Conservation (phyloP, 164 flowering plant genomes). For the Santalum album region DNA sequence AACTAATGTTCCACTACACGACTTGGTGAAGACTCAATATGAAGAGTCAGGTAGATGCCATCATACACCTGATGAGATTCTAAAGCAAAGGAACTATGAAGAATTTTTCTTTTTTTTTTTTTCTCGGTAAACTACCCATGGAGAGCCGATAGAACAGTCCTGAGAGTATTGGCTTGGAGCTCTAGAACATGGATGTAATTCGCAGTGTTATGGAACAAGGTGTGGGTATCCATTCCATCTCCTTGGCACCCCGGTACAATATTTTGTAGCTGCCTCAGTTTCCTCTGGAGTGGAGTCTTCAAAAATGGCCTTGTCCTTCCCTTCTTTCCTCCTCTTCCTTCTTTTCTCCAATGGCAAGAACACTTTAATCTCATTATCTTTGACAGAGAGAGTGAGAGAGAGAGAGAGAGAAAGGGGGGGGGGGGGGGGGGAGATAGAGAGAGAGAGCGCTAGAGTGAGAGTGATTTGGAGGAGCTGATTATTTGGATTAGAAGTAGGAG, state of each 20-base stretch:
- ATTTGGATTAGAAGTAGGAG: too few relatives aligned
- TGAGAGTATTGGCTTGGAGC: conserved; percentile 14
- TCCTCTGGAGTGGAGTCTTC: conserved; percentile 3
- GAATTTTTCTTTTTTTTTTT: background rate
- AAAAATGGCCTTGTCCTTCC: conserved; percentile 4
- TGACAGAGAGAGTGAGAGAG: background rate
- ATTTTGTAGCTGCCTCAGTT: conserved; percentile 18
- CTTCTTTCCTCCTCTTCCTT: conserved; percentile 8
- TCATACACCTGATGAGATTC: too few relatives aligned
- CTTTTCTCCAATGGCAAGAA: conserved; percentile 6
- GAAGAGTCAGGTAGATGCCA: too few relatives aligned
- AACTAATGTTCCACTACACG: too few relatives aligned
- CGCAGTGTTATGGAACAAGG: conserved; percentile 12
- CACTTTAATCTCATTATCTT: conserved; percentile 1
- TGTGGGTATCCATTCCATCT: conserved; percentile 5
- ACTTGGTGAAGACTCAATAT: too few relatives aligned
- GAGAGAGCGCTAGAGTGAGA: conserved; percentile 3
- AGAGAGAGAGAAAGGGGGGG: conserved; percentile 2
- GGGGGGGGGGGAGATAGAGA: background rate
- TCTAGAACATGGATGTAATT: conserved; percentile 13
- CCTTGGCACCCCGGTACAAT: conserved; percentile 8
- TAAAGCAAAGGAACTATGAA: too few relatives aligned
- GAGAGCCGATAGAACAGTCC: conserved; percentile 1
- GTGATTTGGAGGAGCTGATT: too few relatives aligned
- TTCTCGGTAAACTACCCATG: conserved; percentile 10